Conservation (phyloP, 306 rosid genomes). For the Herpetospermum pedunculosum region DNA sequence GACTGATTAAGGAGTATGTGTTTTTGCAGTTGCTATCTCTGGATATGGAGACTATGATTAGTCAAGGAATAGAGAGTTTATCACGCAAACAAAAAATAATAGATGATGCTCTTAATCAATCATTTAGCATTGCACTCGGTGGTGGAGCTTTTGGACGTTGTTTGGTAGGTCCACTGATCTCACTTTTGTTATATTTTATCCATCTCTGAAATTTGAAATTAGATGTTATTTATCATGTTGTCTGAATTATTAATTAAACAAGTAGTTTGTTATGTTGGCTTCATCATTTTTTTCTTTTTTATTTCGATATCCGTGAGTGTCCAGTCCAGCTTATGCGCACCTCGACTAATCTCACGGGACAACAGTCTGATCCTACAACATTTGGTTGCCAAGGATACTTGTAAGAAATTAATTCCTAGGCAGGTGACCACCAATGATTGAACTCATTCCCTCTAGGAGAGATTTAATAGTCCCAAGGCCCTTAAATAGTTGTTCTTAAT, state of each 20-base stretch:
- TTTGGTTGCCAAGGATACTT: too few relatives aligned
- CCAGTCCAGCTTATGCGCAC: too few relatives aligned
- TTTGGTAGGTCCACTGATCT: constrained; percentile 38
- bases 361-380: too few relatives aligned
- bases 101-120: constrained; percentile 38
- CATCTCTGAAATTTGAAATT: not conserved
- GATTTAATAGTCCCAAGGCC: too few relatives aligned
- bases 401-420: too few relatives aligned
- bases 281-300: not conserved
- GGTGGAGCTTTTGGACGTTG: constrained; percentile 62
- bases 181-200: not conserved
- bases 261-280: not conserved
- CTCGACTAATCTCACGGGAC: too few relatives aligned
- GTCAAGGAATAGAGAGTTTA: constrained; percentile 49
- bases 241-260: not conserved
- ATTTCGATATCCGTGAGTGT: too few relatives aligned
- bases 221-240: not conserved
- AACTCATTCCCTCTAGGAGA: too few relatives aligned
- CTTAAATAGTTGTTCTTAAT: not conserved
- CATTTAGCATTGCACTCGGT: constrained; percentile 53
- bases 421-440: too few relatives aligned
- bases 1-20: constrained; percentile 3
- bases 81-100: constrained; percentile 54
- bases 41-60: constrained; percentile 47
- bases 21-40: constrained; percentile 53